phyloP scores from a whole-genome alignment of 192 early-diverging fungal genomes.

The Coemansia sp. region DNA sequence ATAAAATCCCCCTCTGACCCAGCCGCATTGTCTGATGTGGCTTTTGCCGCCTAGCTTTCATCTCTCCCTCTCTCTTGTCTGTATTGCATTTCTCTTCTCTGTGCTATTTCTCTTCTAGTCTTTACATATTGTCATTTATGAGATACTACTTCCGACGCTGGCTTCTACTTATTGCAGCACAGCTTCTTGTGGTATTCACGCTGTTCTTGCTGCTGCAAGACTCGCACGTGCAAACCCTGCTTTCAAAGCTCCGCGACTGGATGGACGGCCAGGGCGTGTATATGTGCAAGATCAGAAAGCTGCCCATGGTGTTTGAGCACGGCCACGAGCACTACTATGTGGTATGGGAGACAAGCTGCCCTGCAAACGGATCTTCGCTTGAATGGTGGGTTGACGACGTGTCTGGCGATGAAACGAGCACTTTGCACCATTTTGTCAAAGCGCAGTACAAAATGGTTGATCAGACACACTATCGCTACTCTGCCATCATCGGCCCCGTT shows the following conservation, averaged over 20 bases:
- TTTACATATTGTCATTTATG: conserved; percentile 10
- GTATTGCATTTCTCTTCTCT: not conserved
- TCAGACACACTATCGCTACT: conserved; percentile 28
- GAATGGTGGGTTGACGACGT: conserved; percentile 37
- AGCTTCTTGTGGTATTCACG: conserved; percentile 2
- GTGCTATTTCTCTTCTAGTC: not conserved
- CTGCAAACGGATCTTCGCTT: conserved; percentile 9
- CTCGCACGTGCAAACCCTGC: conserved; percentile 16
- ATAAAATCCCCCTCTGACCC: too few species aligned
- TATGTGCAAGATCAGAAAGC: conserved; percentile 32
- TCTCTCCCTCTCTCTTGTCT: not conserved
- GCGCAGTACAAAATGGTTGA: conserved; percentile 30
- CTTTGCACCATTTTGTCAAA: conserved; percentile 12
- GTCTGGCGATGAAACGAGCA: not conserved
- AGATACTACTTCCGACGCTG: conserved; percentile 26
- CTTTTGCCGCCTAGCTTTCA: not conserved
- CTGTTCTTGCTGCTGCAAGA: conserved; percentile 8
- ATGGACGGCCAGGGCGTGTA: conserved; percentile 20
- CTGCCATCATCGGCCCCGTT: conserved; percentile 35
- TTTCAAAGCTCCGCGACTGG: conserved; percentile 15
- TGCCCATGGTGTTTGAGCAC: conserved; percentile 40
- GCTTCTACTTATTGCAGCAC: conserved; percentile 15
- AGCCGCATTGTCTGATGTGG: not conserved
- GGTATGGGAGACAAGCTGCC: conserved; percentile 48
- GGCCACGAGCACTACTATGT: conserved; percentile 42